These are phyloP conservation scores for Talaromyces thailandensis DNA, from an alignment of 495 filamentous ascomycete genomes.

Conservation along the genomic window DNA sequence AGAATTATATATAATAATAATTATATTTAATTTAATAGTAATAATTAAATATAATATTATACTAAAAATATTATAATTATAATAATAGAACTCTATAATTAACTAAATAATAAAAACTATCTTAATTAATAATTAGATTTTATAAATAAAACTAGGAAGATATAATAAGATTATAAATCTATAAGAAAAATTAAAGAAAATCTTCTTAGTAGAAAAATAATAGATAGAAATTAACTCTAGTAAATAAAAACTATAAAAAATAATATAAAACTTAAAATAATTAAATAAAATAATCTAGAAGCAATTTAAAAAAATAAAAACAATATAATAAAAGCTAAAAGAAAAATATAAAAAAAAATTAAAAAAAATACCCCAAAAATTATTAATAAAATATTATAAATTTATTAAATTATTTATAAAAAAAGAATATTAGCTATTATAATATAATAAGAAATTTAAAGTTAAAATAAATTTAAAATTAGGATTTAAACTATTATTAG, in stretches of 20 bases:
- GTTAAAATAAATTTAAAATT: not conserved
- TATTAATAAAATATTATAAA: conserved; percentile 10
- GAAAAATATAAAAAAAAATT: not conserved
- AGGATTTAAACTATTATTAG: not conserved
- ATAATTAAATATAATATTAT: too few species aligned
- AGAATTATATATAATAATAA: too few species aligned
- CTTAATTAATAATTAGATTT: not conserved
- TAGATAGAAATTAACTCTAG: too few species aligned
- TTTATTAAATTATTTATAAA: conserved; percentile 5
- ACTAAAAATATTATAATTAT: not conserved
- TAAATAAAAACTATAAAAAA: too few species aligned
- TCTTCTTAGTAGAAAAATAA: too few species aligned
- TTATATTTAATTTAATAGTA: too few species aligned
- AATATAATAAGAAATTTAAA: not conserved
- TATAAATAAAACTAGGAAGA: not conserved
- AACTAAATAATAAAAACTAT: not conserved
- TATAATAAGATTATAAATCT: too few species aligned
- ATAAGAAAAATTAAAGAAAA: too few species aligned
- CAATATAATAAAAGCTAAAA: not conserved
- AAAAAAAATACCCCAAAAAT: not conserved
- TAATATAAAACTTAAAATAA: too few species aligned
- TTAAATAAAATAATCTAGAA: not conserved
- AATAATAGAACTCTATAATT: not conserved
- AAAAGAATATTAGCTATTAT: not conserved
- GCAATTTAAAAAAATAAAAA: not conserved